A percentile compares a stretch with the other conserved stretches of the same genome.
Evolutionary conservation across 345 rosid genomes (phyloP).

Genomic region (Camelina sativa): DNA sequence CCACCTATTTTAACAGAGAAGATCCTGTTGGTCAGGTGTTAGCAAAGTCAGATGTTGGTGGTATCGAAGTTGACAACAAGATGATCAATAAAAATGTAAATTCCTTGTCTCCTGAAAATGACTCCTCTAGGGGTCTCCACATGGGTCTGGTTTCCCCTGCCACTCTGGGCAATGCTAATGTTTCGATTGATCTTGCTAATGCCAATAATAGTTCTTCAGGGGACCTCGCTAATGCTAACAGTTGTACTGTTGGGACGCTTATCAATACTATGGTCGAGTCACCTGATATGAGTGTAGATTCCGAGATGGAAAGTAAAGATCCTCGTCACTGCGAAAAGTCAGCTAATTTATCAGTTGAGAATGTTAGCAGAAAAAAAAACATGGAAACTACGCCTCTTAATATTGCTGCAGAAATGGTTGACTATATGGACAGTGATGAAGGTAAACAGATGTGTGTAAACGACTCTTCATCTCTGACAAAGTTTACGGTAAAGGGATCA

Average conservation of each 20-base stretch:
- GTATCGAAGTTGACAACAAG: slow-evolving; percentile 41
- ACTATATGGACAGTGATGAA: slow-evolving; percentile 32
- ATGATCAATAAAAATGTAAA: slow-evolving; percentile 39
- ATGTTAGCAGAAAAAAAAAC: slow-evolving; percentile 40
- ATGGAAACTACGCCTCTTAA: slow-evolving; percentile 27
- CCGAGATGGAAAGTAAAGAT: slow-evolving; percentile 37
- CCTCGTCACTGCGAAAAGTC: slow-evolving; percentile 35
- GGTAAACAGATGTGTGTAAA: slow-evolving; percentile 40
- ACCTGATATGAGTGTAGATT: slow-evolving; percentile 39
- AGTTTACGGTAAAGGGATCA: slow-evolving; percentile 40
- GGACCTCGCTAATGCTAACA: slow-evolving; percentile 38
- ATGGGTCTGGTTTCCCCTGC: slow-evolving; percentile 33
- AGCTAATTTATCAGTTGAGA: slow-evolving; percentile 35
- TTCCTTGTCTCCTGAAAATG: slow-evolving; percentile 43
- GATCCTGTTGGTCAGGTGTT: slow-evolving; percentile 38
- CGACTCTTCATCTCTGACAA: slow-evolving; percentile 36
- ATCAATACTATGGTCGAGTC: slow-evolving; percentile 22
- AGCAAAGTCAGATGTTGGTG: slow-evolving; percentile 37
- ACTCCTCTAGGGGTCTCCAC: slow-evolving; percentile 31
- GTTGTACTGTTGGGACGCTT: slow-evolving; percentile 20
- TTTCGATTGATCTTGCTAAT: slow-evolving; percentile 36
- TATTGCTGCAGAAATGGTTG: slow-evolving; percentile 15
- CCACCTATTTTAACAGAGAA: slow-evolving; percentile 36
- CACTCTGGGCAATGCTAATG: slow-evolving; percentile 34
- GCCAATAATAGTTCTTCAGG: slow-evolving; percentile 36